phyloP scores from a whole-genome alignment of 2,329 filamentous ascomycete species.

The Colletotrichum sp. region DNA sequence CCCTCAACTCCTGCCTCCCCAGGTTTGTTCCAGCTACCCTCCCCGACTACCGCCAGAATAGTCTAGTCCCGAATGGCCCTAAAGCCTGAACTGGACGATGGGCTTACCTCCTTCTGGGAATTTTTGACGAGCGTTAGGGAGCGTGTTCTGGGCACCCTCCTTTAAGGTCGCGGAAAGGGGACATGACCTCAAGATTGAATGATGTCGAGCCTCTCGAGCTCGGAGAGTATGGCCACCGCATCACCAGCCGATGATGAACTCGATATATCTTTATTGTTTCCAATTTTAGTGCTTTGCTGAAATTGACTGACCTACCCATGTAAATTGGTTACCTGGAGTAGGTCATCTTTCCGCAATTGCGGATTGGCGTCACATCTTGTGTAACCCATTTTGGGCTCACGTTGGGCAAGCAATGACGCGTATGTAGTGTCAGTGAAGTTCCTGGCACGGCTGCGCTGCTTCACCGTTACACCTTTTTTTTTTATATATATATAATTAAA shows the following conservation, averaged over 20 bases:
- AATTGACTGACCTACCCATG: background rate
- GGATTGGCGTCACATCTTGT: background rate
- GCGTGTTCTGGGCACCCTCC: background rate
- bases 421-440: background rate
- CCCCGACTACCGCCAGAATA: background rate
- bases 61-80: constrained; percentile 17
- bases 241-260: background rate
- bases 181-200: background rate
- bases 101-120: constrained; percentile 30
- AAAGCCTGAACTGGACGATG: constrained; percentile 23
- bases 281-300: background rate
- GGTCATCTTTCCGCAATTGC: background rate
- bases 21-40: background rate
- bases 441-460: background rate
- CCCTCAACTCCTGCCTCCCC: constrained; percentile 1
- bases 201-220: background rate
- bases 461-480: background rate
- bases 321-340: background rate
- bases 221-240: background rate
- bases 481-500: background rate
- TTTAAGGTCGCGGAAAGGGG: background rate
- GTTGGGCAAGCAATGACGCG: background rate
- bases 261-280: constrained; percentile 7
- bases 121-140: constrained; percentile 21
- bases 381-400: background rate